phyloP scores from a whole-genome alignment of 768 basidiomycete genomes.

The Boletus sp. region DNA sequence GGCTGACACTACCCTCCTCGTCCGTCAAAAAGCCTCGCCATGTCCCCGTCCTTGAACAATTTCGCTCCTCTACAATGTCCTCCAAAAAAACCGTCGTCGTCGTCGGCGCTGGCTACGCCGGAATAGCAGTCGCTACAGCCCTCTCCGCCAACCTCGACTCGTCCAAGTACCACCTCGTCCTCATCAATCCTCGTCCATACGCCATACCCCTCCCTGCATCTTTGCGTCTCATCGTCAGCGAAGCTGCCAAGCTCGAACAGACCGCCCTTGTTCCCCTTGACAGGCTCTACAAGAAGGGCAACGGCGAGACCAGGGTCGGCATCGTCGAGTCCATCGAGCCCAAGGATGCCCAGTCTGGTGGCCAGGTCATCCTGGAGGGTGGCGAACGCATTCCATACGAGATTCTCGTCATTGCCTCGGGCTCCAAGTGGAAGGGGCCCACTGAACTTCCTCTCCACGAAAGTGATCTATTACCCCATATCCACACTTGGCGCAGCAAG shows the following conservation, averaged over 20 bases:
- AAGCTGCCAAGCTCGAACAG: conserved; percentile 37
- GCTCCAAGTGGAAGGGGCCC: conserved; percentile 51
- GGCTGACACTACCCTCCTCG: not conserved
- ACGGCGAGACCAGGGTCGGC: conserved; percentile 38
- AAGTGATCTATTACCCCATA: conserved; percentile 27
- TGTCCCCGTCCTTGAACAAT: not conserved
- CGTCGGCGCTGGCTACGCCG: conserved; percentile 53
- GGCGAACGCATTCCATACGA: conserved; percentile 52
- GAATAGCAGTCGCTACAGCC: conserved; percentile 40
- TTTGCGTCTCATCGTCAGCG: conserved; percentile 49
- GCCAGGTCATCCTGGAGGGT: conserved; percentile 47
- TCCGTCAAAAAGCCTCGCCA: not conserved
- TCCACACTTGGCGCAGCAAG: conserved; percentile 29
- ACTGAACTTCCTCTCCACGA: conserved; percentile 40
- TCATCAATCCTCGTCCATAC: conserved; percentile 53
- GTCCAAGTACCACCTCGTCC: conserved; percentile 46
- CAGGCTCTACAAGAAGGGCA: conserved; percentile 43
- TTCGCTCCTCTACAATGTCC: not conserved
- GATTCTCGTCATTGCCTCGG: conserved; percentile 58
- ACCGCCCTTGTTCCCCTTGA: conserved; percentile 49
- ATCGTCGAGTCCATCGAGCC: conserved; percentile 40
- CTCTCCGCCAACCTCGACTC: conserved; percentile 52
- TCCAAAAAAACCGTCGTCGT: conserved; percentile 44
- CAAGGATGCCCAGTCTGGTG: conserved; percentile 31
- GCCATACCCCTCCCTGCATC: conserved; percentile 47